Conservation (phyloP, 75 land plant genomes). For the Sequoiadendron giganteum region DNA sequence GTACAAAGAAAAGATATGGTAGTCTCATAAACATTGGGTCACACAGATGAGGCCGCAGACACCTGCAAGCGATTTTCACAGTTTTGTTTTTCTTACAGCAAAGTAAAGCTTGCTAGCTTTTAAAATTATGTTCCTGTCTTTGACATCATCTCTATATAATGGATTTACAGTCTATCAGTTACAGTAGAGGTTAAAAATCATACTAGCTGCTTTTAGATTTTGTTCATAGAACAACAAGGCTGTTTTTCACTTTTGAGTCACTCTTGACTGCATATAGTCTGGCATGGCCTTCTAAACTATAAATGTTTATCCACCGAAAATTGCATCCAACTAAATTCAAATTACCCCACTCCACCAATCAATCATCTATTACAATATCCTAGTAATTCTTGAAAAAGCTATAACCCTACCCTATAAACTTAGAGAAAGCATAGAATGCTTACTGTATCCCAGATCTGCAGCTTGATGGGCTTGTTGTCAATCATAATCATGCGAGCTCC, state of each 20-base stretch:
- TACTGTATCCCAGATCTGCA: slow-evolving; percentile 88
- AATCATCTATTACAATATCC: not conserved
- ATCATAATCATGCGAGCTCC: slow-evolving; percentile 73
- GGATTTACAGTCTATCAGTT: not conserved
- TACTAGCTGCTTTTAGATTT: not conserved
- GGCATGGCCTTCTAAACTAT: not conserved
- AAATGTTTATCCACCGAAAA: not conserved
- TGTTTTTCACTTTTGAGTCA: not conserved
- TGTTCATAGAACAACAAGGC: not conserved
- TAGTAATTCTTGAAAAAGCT: not conserved
- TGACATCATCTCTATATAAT: not conserved
- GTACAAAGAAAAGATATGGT: not conserved
- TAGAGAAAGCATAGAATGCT: not conserved
- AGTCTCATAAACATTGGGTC: not conserved
- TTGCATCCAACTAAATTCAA: not conserved
- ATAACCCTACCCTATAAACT: not conserved
- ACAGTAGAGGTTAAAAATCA: not conserved
- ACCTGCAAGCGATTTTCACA: not conserved
- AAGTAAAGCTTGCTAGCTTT: not conserved
- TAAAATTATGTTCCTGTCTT: not conserved
- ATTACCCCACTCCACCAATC: not conserved
- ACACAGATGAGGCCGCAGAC: not conserved
- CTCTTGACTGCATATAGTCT: not conserved
- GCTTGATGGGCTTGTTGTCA: slow-evolving; percentile 66
- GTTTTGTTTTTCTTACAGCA: not conserved